Evolutionary conservation across 2,329 filamentous ascomycete genomes (phyloP), one percentile per base, ranked within the genome.

Genomic region (Aspergillus neoniger): DNA sequence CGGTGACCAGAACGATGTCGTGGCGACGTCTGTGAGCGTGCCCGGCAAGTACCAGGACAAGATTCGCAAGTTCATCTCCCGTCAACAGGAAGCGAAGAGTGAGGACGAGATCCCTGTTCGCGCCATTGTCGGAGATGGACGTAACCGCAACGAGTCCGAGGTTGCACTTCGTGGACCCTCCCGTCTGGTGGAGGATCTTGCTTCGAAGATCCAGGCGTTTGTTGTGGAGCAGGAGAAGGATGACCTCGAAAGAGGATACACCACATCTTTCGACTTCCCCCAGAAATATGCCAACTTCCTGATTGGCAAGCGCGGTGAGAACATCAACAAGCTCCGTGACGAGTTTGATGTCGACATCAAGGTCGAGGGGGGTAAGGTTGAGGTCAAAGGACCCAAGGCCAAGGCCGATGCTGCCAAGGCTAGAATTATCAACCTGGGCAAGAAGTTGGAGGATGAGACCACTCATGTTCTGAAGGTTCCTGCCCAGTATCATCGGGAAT

Each of bases 371-470:
- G 95, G 95, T 67, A 93, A 93, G 78, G 92, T 98, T 53, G 92
- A 96, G 77, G 87, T 99, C 69, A 97, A 96, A 82, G 95, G 96
- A 25, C 94, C 95, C 53, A 91, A 96, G 80, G 91, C 92, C 54
- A 98, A 98, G 83, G 92, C 93, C 1, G 92, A 96, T 75, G 87
- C 88, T 53, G 92, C 91, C 65, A 95, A 91, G 76, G 81, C 88
- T 41, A 88, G 96, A 72, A 97, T 99, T 67, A 82, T 88, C 64
- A 85, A 87, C 41, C 81, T 97, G 66, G 89, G 86, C 43, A 92
- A 90, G 75, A 91, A 91, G 74, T 85, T 96, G 70, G 92, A 96
- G 56, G 95, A 99, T 70, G 95, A 99, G 80, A 88, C 90, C 5
- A 96, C 89, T 1, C 89, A 96, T 75, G 82, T 87, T 12, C 83